Evolutionary conservation across 495 filamentous ascomycete genomes (phyloP), one percentile per base, ranked within the genome.

Genomic region (Penicillium ucsense): DNA sequence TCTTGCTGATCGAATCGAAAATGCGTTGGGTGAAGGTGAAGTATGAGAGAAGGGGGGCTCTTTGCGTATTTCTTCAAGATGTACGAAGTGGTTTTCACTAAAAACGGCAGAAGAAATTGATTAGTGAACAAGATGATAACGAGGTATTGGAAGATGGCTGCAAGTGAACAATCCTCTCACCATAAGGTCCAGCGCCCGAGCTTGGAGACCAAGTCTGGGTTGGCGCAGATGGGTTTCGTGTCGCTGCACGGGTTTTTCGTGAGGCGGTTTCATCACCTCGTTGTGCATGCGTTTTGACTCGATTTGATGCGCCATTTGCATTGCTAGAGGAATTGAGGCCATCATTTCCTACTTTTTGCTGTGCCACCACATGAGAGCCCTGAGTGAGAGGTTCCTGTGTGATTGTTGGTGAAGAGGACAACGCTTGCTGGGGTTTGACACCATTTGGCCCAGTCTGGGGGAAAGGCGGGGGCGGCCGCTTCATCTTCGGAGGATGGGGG

Each of bases 1-100:
- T 96, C 88, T 67, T 95, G 90, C 50, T 89, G 81, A 53, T 97
- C 92, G 64, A 99, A 94, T 41, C 88, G 84, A 61, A 94, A 96
- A 66, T 95, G 80, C 4, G 75, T 85, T 3, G 81, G 77, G 59
- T 95, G 82, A 1, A 99, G 69, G 65, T 97, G 89, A 34, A 99
- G 66, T 37, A 89, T 80, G 6, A 97, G 70, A 8, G 89, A 95
- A 0, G 94, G 91, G 8, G 78, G 78, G 7, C 70, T 71, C 54
- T 83, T 89, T 4, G 74, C 67, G 63, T 82, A 94, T 69, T 91
- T 95, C 56, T 77, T 80, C 3, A 98, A 77, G 40, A 98, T 88
- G 57, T 94, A 85, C 4, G 73, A 61, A 27, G 81, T 78, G 30
- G 80, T 85, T 61, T 82, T 77, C 31, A 87, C 82, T 86, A 43